Base-by-base conservation (phyloP, 805 yeast genomes). In the Metschnikowia rubicola region DNA sequence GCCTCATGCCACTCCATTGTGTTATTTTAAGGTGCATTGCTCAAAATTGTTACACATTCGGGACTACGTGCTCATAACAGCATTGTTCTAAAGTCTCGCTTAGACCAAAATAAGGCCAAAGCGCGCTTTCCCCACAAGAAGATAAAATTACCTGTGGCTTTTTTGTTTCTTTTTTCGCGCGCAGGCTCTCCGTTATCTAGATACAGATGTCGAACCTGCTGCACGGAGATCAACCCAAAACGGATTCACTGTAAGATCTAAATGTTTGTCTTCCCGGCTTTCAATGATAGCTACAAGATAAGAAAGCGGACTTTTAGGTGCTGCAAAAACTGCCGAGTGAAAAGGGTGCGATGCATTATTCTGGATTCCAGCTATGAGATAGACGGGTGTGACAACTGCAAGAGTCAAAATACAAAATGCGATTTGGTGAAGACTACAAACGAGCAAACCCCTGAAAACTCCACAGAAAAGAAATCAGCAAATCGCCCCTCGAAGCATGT, bases 201-300 rank as follows among this genome's bases (percentile, higher is more conserved):
- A 15, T 15, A 15, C 17, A 15, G 17, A 15, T 15, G 17, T 15
- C 17, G 17, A 15, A 15, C 17, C 17, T 15, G 17, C 17, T 15
- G 17, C 17, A 15, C 17, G 17, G 17, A 2, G 17, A 15, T 15
- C 17, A 15, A 15, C 17, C 17, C 17, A 15, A 19, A 28, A 15
- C 38, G 19, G 10, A n/a, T 10, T 30, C 12, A 30, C 32, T 30
- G 12, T 30, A 30, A 30, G 12, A 12, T 11, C 15, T 30, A n/a
- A 11, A 69, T 70, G 71, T 62, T 64, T 54, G 76, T 70, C 44
- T 70, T 70, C 43, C 75, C 75, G 4, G 75, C 75, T 21, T 70
- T 71, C 56, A 64, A 71, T 52, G 64, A 59, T 15, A 68, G 59
- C 49, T 70, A 68, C 53, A 64, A 74, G 39, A 62, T 61, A 29